Evolutionary conservation across 169 alveolate genomes (phyloP).

Genomic region (Ichthyophthirius multifiliis): DNA sequence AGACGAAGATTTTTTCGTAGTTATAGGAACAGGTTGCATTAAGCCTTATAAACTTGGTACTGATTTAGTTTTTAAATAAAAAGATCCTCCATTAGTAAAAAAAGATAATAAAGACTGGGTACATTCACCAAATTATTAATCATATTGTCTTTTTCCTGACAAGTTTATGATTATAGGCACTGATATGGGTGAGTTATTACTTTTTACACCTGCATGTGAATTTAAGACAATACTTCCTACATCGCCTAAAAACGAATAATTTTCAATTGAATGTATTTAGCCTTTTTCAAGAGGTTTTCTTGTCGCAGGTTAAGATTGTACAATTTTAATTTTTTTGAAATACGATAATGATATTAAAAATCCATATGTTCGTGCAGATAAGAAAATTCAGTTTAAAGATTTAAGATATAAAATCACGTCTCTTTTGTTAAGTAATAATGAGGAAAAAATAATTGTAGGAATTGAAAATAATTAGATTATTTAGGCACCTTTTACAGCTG

Average conservation of each 20-base stretch:
- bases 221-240: slow-evolving; percentile 72
- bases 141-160: slow-evolving; percentile 58
- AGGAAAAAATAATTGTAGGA: slow-evolving; percentile 63
- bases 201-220: slow-evolving; percentile 80
- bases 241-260: slow-evolving; percentile 71
- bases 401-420: slow-evolving; percentile 27
- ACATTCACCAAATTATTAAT: slow-evolving; percentile 57
- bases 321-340: slow-evolving; percentile 72
- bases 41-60: slow-evolving; percentile 52
- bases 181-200: slow-evolving; percentile 82
- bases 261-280: slow-evolving; percentile 63
- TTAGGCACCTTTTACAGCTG: slow-evolving; percentile 65
- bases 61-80: slow-evolving; percentile 41
- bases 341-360: slow-evolving; percentile 70
- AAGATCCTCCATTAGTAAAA: slow-evolving; percentile 54
- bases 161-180: slow-evolving; percentile 79
- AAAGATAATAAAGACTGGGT: slow-evolving; percentile 61
- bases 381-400: too few species aligned
- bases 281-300: slow-evolving; percentile 85
- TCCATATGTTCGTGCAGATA: too few species aligned
- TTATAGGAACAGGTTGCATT: slow-evolving; percentile 58
- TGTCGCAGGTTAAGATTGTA: slow-evolving; percentile 82
- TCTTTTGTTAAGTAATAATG: slow-evolving; percentile 36
- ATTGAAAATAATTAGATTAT: slow-evolving; percentile 66
- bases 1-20: slow-evolving; percentile 58